Evolutionary conservation across 768 basidiomycete species (phyloP).

Genomic region (Psilocybe cyanescens): DNA sequence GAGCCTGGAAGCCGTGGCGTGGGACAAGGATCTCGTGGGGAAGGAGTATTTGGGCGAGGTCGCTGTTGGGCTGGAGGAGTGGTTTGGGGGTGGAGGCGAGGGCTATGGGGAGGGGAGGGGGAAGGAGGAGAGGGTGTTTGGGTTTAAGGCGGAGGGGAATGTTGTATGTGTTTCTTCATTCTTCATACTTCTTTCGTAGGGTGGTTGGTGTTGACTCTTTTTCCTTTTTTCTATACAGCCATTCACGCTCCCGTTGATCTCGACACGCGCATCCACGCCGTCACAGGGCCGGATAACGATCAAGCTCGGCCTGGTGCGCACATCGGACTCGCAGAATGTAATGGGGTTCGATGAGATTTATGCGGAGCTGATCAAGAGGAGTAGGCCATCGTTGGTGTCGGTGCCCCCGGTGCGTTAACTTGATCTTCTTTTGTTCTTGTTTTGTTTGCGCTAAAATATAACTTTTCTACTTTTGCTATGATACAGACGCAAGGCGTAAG

Average conservation of each 20-base stretch:
- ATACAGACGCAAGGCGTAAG: constrained; percentile 73
- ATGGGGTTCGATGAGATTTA: constrained; percentile 62
- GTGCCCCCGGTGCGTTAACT: constrained; percentile 65
- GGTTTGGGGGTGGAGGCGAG: constrained; percentile 52
- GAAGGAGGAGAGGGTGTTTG: constrained; percentile 33
- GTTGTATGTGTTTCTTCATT: constrained; percentile 46
- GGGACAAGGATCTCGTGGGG: constrained; percentile 88
- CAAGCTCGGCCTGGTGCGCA: constrained; percentile 47
- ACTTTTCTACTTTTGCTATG: no score
- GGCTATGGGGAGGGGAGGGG: constrained; percentile 31
- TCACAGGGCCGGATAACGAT: constrained; percentile 43
- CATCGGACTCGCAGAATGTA: constrained; percentile 38
- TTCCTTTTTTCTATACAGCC: constrained; percentile 23
- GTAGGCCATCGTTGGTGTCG: constrained; percentile 70
- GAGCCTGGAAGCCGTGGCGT: constrained; percentile 81
- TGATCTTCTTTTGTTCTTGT: not conserved
- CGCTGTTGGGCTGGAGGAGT: constrained; percentile 71
- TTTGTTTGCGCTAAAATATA: not conserved
- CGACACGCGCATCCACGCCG: constrained; percentile 40
- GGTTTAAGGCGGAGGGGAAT: constrained; percentile 64
- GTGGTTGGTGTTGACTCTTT: not conserved
- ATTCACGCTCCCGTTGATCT: constrained; percentile 40
- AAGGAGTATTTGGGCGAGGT: constrained; percentile 97
- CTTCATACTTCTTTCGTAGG: not conserved
- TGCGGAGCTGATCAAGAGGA: constrained; percentile 60